Evolutionary conservation across 371 early-diverging fungal species (phyloP).

Genomic region (Lichtheimia ornata): DNA sequence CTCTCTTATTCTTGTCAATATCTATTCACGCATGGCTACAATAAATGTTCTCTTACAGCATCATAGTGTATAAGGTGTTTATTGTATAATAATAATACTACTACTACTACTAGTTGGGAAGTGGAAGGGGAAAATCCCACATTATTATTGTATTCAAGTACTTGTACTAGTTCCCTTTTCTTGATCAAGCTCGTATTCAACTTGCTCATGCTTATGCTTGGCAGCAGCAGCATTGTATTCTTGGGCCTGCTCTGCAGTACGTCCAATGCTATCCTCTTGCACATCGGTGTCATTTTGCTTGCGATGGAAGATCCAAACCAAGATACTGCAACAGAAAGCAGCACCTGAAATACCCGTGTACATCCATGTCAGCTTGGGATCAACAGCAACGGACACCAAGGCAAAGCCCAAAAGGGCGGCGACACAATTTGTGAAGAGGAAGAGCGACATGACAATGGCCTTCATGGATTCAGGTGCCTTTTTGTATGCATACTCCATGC

Average conservation of each 20-base stretch:
- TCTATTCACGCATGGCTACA: no score
- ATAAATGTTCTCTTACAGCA: no score
- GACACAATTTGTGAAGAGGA: conserved; percentile 70
- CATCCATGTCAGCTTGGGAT: conserved; percentile 68
- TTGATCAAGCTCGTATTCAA: not conserved
- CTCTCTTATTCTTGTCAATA: no score
- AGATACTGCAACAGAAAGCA: conserved; percentile 13
- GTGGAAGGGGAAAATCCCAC: no score
- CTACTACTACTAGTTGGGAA: no score
- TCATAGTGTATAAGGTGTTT: not conserved
- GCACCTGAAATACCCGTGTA: conserved; percentile 39
- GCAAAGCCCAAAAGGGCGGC: conserved; percentile 69
- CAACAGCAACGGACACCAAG: conserved; percentile 65
- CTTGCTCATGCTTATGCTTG: not conserved
- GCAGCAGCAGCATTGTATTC: not conserved
- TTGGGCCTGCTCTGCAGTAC: conserved; percentile 6
- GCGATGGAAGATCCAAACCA: conserved; percentile 22
- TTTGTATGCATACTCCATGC: conserved; percentile 80
- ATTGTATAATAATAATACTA: not conserved
- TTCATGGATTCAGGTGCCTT: conserved; percentile 76
- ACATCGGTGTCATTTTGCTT: conserved; percentile 21
- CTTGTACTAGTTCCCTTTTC: not conserved
- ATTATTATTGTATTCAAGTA: not conserved
- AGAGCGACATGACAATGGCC: conserved; percentile 74
- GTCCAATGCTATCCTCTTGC: conserved; percentile 27